Base-by-base conservation (phyloP, 2,329 filamentous ascomycete species). In the Colletotrichum sp. region DNA sequence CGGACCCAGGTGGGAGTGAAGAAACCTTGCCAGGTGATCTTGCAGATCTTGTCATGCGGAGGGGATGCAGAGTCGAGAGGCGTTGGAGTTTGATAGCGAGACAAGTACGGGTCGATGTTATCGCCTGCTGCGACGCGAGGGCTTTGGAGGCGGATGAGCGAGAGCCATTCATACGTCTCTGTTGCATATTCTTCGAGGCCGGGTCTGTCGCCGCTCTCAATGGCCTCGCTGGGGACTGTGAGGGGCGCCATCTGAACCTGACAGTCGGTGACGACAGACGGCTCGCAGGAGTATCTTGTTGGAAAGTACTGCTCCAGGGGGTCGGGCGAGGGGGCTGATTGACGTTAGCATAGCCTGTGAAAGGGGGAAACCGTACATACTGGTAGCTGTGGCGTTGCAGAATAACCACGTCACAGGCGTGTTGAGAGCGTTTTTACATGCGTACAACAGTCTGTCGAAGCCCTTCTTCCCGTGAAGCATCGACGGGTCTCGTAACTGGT, bases 381-480 rank as follows among this genome's bases (percentile, higher is more conserved):
- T 84, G 77, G 85, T 87, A 78, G 80, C 80, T 67, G 79, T 85
- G 55, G 93, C 82, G 79, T 96, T 93, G 80, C 90, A 93, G 80
- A 97, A 96, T 1, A 99, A 86, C 96, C 96, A 98, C 2, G 91
- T 91, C 26, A 93, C 80, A 2, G 93, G 91, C 60, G 88, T 85
- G 65, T 90, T 91, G 26, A 98, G 87, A 26, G 95, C 95, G 77
- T 95, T 95, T 79, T 93, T 93, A 83, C 93, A 95, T 16, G 95
- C 95, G 88, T 94, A 94, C 8, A 93, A 83, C 16, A 98, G 86
- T 61, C 95, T 89, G 77, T 96, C 93, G 80, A 98, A 98, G 0
- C 93, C 94, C 78, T 94, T 96, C 83, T 95, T 97, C 5, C 96
- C 96, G 70, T 93, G 93, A 9, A 95, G 83, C 95, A 98, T 98